phyloP scores from a whole-genome alignment of 768 basidiomycete species.

The Cystofilobasidium capitatum region DNA sequence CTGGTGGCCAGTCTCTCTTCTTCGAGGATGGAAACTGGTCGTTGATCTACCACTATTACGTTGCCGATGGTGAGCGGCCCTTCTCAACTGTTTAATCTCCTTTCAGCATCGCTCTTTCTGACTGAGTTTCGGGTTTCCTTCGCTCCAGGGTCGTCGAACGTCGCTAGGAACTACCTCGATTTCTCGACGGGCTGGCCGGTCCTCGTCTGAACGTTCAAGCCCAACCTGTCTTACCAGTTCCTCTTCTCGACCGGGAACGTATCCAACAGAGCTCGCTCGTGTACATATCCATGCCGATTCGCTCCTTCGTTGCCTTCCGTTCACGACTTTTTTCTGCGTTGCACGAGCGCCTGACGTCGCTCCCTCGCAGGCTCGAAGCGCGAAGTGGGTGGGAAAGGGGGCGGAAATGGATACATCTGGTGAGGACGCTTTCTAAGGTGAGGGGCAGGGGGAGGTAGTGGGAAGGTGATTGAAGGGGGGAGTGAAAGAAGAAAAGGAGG shows the following conservation, averaged over 20 bases:
- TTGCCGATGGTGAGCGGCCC: too few relatives aligned
- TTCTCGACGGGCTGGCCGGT: neutral
- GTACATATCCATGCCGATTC: too few relatives aligned
- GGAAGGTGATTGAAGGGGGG: neutral
- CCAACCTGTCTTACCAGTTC: too few relatives aligned
- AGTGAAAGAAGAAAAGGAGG: neutral
- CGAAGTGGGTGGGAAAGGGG: too few relatives aligned
- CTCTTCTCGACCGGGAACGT: neutral
- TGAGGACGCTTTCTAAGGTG: too few relatives aligned
- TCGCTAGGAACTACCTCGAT: neutral
- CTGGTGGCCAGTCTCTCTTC: conserved; percentile 49
- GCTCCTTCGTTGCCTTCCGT: too few relatives aligned
- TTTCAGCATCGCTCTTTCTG: neutral
- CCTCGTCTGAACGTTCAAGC: neutral
- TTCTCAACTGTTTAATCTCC: too few relatives aligned
- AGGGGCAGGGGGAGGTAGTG: neutral
- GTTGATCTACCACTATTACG: neutral
- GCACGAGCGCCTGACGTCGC: too few relatives aligned
- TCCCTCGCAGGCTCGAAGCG: too few relatives aligned
- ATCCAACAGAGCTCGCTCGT: too few relatives aligned
- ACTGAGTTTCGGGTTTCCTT: neutral
- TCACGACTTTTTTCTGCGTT: too few relatives aligned
- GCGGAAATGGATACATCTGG: too few relatives aligned
- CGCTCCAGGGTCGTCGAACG: neutral
- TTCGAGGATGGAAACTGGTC: conserved; percentile 37